Evolutionary conservation across 2,329 filamentous ascomycete genomes (phyloP).

Genomic region (Celoporthe dispersa): DNA sequence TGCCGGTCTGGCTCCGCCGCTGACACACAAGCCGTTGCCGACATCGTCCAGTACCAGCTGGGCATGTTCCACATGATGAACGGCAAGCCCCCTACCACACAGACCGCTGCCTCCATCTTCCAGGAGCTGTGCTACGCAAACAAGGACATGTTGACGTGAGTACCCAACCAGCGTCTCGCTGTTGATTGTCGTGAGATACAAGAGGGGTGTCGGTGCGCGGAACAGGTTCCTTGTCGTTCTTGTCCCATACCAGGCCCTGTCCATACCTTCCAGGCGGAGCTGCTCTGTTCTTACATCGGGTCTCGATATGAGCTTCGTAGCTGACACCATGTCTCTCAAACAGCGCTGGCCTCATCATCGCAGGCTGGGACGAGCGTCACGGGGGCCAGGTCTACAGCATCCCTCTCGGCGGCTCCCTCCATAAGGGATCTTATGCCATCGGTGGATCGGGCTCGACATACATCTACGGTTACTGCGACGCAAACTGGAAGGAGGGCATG

Average conservation of each 20-base stretch:
- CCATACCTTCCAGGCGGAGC: neutral
- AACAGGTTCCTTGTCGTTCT: neutral
- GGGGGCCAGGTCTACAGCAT: constrained; percentile 98
- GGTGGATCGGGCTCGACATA: constrained; percentile 97
- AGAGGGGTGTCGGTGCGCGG: neutral
- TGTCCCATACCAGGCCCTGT: neutral
- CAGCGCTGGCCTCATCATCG: constrained; percentile 96
- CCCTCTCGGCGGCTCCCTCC: constrained; percentile 91
- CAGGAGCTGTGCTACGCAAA: constrained; percentile 98
- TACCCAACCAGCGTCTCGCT: constrained; percentile 23
- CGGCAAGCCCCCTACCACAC: constrained; percentile 87
- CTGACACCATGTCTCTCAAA: constrained; percentile 11
- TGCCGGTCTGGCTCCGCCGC: constrained; percentile 97
- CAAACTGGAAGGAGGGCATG: constrained; percentile 95
- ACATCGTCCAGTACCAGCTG: constrained; percentile 96
- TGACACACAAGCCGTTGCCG: constrained; percentile 96
- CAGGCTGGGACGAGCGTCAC: constrained; percentile 94
- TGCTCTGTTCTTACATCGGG: neutral
- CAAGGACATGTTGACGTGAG: constrained; percentile 89
- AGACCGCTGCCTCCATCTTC: constrained; percentile 93
- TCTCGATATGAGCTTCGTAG: neutral
- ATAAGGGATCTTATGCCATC: constrained; percentile 96
- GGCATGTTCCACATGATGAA: constrained; percentile 91
- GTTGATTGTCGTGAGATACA: neutral
- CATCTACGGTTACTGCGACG: constrained; percentile 98